A percentile compares a stretch with the other conserved stretches of the same genome.
phyloP scores from a whole-genome alignment of 495 filamentous ascomycete genomes.

The Talaromyces adpressus region DNA sequence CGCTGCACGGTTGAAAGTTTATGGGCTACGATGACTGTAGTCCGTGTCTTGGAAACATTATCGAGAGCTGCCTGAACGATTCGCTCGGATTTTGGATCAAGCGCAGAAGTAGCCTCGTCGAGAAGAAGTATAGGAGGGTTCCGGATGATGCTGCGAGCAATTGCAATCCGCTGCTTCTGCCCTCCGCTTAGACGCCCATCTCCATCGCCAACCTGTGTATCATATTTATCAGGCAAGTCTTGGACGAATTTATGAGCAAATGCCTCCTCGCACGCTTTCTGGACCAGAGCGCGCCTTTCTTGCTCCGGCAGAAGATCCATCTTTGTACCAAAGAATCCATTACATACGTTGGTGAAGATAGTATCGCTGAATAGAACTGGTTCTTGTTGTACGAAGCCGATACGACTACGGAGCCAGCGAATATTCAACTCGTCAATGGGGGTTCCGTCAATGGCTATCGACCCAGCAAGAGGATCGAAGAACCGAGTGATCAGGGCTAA shows the following conservation, averaged over 20 bases:
- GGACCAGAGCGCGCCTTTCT: slow-evolving; percentile 12
- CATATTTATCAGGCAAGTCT: slow-evolving; percentile 37
- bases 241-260: slow-evolving; percentile 13
- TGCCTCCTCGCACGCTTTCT: slow-evolving; percentile 16
- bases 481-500: slow-evolving; percentile 42
- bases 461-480: slow-evolving; percentile 35
- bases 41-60: slow-evolving; percentile 28
- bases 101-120: slow-evolving; percentile 44
- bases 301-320: not conserved
- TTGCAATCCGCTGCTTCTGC: slow-evolving; percentile 55
- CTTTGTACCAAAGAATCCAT: slow-evolving; percentile 7
- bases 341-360: slow-evolving; percentile 11
- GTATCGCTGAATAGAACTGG: slow-evolving; percentile 12
- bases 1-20: slow-evolving; percentile 46
- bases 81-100: slow-evolving; percentile 42
- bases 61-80: slow-evolving; percentile 42
- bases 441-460: slow-evolving; percentile 22
- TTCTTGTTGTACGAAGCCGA: slow-evolving; percentile 11
- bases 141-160: slow-evolving; percentile 74
- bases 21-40: slow-evolving; percentile 48
- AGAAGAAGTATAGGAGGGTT: slow-evolving; percentile 73
- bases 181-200: slow-evolving; percentile 31
- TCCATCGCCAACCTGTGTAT: slow-evolving; percentile 27
- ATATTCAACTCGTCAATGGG: slow-evolving; percentile 11
- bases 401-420: slow-evolving; percentile 11